Conservation (phyloP, 805 yeast species). For the Pichia manshurica region DNA sequence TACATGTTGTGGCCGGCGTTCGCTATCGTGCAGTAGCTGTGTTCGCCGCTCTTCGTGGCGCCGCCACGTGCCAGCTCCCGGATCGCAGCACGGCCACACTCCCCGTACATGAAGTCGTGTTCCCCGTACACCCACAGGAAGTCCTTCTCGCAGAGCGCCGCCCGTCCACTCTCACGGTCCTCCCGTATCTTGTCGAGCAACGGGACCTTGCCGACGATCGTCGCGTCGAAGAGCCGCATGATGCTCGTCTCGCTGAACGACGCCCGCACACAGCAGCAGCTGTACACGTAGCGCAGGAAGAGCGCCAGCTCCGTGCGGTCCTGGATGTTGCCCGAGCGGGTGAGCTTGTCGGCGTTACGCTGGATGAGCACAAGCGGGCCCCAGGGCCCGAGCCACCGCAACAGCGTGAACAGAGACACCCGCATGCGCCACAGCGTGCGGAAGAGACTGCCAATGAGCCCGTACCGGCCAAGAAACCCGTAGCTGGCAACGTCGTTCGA, state of each 20-base stretch:
- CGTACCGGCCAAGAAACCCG: constrained; percentile 43
- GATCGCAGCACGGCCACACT: constrained; percentile 47
- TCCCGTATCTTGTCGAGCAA: constrained; percentile 58
- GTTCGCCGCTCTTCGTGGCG: constrained; percentile 15
- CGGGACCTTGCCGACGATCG: constrained; percentile 62
- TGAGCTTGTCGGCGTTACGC: constrained; percentile 26
- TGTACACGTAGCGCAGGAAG: constrained; percentile 31
- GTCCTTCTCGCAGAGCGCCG: constrained; percentile 24
- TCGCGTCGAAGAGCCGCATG: constrained; percentile 47
- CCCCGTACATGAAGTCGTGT: constrained; percentile 68
- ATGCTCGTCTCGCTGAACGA: constrained; percentile 34
- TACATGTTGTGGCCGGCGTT: constrained; percentile 74
- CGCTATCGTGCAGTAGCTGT: constrained; percentile 37
- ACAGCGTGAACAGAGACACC: constrained; percentile 42
- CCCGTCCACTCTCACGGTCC: too few species aligned
- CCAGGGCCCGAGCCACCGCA: constrained; percentile 39
- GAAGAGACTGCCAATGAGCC: constrained; percentile 33
- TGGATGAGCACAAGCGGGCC: constrained; percentile 29
- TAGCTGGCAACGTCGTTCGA: constrained; percentile 39
- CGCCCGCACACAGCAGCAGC: constrained; percentile 24
- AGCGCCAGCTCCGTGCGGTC: constrained; percentile 25
- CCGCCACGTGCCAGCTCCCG: constrained; percentile 17
- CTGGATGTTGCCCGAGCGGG: constrained; percentile 23
- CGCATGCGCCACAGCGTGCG: constrained; percentile 36
- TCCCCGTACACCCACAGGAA: constrained; percentile 58